A percentile compares a stretch with the other conserved stretches of the same genome.
phyloP scores from a whole-genome alignment of 1,139 yeast species.

The Yamadazyma sp. region DNA sequence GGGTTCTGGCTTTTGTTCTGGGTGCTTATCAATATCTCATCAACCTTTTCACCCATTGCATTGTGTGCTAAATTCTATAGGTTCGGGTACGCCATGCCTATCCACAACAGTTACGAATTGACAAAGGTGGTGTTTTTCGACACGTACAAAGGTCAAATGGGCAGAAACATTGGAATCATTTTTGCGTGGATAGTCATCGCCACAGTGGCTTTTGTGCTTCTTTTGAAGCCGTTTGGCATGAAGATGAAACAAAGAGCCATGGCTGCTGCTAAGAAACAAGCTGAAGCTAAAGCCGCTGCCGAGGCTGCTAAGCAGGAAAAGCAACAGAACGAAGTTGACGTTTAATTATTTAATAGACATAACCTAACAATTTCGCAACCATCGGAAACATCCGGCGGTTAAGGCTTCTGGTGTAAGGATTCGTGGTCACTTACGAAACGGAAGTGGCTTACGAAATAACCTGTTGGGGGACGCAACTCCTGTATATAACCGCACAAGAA shows the following conservation, averaged over 20 bases:
- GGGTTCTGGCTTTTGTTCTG: slow-evolving; percentile 47
- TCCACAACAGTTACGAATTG: slow-evolving; percentile 38
- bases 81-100: slow-evolving; percentile 41
- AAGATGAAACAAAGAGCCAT: slow-evolving; percentile 26
- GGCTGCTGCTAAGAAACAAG: slow-evolving; percentile 14
- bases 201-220: slow-evolving; percentile 42
- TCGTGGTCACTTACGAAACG: no score
- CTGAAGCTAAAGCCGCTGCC: slow-evolving; percentile 9
- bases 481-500: slow-evolving; percentile 3
- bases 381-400: no score
- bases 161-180: slow-evolving; percentile 36
- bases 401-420: not conserved
- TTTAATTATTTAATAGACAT: not conserved
- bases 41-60: slow-evolving; percentile 39
- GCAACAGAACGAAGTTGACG: not conserved
- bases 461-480: no score
- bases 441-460: no score
- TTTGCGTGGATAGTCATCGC: slow-evolving; percentile 34
- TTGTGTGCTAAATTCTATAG: slow-evolving; percentile 33
- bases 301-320: slow-evolving; percentile 1
- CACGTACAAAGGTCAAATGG: slow-evolving; percentile 37
- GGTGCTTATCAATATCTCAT: slow-evolving; percentile 39
- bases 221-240: slow-evolving; percentile 27
- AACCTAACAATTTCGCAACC: no score
- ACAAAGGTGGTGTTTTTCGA: slow-evolving; percentile 38